These are phyloP conservation scores for Kwoniella dendrophila DNA, from an alignment of 768 basidiomycete species.

Conservation along the genomic window DNA sequence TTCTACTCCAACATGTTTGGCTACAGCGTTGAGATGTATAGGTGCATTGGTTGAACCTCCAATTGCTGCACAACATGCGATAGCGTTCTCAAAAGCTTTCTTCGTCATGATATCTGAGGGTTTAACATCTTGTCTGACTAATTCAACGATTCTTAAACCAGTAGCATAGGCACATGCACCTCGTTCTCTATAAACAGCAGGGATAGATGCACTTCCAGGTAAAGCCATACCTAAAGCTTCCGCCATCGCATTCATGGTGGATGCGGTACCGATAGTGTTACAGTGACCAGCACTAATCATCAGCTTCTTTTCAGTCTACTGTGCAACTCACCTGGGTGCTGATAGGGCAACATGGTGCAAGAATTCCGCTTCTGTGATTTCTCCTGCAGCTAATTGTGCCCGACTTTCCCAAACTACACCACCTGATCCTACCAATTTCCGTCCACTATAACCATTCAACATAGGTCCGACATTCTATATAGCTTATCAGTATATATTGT, in stretches of 20 bases:
- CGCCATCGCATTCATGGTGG: constrained; percentile 54
- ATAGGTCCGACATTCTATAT: constrained; percentile 51
- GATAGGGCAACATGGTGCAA: constrained; percentile 44
- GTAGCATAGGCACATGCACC: constrained; percentile 54
- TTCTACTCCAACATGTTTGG: constrained; percentile 48
- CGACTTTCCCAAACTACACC: constrained; percentile 51
- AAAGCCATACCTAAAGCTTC: constrained; percentile 55
- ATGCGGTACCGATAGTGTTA: constrained; percentile 54
- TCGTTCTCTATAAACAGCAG: constrained; percentile 53
- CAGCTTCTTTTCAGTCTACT: background rate
- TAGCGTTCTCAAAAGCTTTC: constrained; percentile 51
- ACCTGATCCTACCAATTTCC: constrained; percentile 48
- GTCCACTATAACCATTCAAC: constrained; percentile 49
- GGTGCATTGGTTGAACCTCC: constrained; percentile 53
- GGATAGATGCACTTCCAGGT: constrained; percentile 51
- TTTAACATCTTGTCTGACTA: constrained; percentile 53
- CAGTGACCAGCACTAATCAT: constrained; percentile 45
- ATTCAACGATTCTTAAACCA: constrained; percentile 50
- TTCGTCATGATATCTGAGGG: constrained; percentile 51
- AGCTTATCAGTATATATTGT: background rate
- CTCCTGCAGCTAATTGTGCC: constrained; percentile 38
- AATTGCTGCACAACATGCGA: constrained; percentile 45
- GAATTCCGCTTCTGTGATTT: constrained; percentile 46
- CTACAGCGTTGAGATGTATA: constrained; percentile 51
- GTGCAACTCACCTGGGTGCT: constrained; percentile 37